These are phyloP conservation scores for Cryptococcus sp. DNA, from an alignment of 1,284 basidiomycete genomes.

Conservation along the genomic window DNA sequence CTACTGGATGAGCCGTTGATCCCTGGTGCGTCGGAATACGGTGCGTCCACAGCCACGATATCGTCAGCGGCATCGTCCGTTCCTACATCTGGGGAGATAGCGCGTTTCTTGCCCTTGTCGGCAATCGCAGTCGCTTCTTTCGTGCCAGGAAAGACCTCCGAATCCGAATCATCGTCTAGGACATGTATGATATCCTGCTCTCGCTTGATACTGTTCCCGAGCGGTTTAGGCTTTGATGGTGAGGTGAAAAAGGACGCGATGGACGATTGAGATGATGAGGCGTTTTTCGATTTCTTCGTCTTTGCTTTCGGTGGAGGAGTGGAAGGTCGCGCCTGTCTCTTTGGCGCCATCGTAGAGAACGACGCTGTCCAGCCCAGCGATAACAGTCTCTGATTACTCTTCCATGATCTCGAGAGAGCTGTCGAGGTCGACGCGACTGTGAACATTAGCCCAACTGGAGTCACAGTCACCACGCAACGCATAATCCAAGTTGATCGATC, in stretches of 20 bases:
- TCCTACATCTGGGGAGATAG: conserved; percentile 1
- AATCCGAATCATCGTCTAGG: conserved; percentile 32
- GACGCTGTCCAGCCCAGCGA: no score
- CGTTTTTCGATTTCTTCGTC: conserved; percentile 10
- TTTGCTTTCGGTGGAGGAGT: conserved; percentile 20
- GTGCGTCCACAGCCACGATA: conserved; percentile 15
- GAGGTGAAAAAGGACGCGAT: conserved; percentile 47
- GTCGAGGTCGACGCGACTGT: no score
- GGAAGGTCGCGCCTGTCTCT: conserved; percentile 14
- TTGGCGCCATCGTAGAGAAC: conserved; percentile 22
- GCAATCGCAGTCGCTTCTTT: conserved; percentile 17
- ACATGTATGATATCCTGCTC: conserved; percentile 35
- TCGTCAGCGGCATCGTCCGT: conserved; percentile 18
- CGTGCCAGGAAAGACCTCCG: neutral
- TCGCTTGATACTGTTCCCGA: neutral
- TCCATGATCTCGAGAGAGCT: no score
- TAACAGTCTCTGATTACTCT: no score
- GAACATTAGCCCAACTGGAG: no score
- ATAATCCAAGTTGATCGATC: no score
- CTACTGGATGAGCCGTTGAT: conserved; percentile 35
- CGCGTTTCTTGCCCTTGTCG: conserved; percentile 21
- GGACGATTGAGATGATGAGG: conserved; percentile 18
- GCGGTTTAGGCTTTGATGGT: conserved; percentile 25
- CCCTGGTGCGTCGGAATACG: conserved; percentile 17
- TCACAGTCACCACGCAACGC: no score